Base-by-base conservation (phyloP, 2,329 filamentous ascomycete genomes). In the Dactylonectria macrodidyma region DNA sequence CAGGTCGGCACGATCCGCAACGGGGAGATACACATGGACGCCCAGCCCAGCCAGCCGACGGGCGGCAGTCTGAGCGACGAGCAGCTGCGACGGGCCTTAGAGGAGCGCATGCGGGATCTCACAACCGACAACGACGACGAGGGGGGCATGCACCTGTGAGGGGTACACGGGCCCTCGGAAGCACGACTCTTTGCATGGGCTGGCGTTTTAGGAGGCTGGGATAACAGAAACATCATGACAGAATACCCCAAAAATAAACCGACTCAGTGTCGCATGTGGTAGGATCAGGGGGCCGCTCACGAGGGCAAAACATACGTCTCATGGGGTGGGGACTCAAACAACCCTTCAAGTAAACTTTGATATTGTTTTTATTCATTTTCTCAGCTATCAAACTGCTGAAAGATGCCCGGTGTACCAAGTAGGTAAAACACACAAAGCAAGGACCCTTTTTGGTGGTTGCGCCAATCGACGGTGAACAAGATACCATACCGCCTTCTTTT, bases 61-160 rank as follows among this genome's bases (percentile, higher is more conserved):
- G 85, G 87, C 22, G 87, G 87, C 10, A 84, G 84, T 36, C 70
- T 91, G 62, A 84, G 82, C 24, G 90, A 91, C 68, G 88, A 91
- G 69, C 86, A 92, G 77, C 80, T 93, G 61, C 82, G 88, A 63
- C 80, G 84, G 68, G 84, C 84, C 58, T 75, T 92, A 66, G 86
- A 89, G 73, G 87, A 86, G 72, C 86, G 86, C 59, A 82, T 92
- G 80, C 82, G 84, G 54, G 74, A 80, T 7, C 75, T 86, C 26
- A 82, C 76, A 12, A 79, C 79, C 5, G 84, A 84, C 2, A 84
- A 83, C 24, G 84, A 76, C 12, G 76, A 84, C 12, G 86, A 90
- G 4, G 87, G 85, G 22, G 90, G 91, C 1, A 83, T 93, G 83
- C 89, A 93, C 81, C 79, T 93, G 52, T 92, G 77, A 71, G 16